Evolutionary conservation across 2,329 filamentous ascomycete genomes (phyloP), one percentile per base, ranked within the genome.

Genomic region (Xylogone sp.): DNA sequence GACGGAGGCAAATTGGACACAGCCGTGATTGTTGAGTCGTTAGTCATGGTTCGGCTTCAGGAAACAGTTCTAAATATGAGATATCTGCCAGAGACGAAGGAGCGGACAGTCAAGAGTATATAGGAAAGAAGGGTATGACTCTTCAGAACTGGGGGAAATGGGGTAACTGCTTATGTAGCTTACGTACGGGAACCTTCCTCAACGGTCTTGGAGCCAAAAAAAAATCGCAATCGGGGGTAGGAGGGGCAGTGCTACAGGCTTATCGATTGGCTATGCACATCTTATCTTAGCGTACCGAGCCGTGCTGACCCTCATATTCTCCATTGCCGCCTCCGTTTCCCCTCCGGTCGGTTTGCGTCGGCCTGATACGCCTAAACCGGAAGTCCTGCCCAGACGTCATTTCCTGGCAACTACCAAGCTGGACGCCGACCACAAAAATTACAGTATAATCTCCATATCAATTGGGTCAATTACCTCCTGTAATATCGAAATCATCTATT

Each of bases 1-100:
- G 57, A 43, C 50, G 50, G 72, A 73, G 56, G 75, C 74, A 48
- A 77, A 69, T 67, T 76, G 72, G 53, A 72, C 68, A 39, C 13
- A 7, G n/a, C 34, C 34, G 34, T 13, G 10, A 39, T 39, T 16
- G 34, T 16, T 39, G 34, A 39, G 34, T 39, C 34, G 34, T 39
- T 64, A 24, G 61, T 57, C 64, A 66, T 66, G 18, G 16, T 48
- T 56, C 53, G 59, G 43, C 31, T 47, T 12, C 7, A 31, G 7
- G 27, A 31, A n/a, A 18, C 42, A 31, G n/a, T n/a, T n/a, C n/a
- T n/a, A n/a, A n/a, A n/a, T n/a, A n/a, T n/a, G n/a, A n/a, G n/a
- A n/a, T n/a, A n/a, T n/a, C n/a, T n/a, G n/a, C n/a, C n/a, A n/a
- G n/a, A n/a, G n/a, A n/a, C n/a, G n/a, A n/a, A n/a, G n/a, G n/a